Conservation (phyloP, 2,329 filamentous ascomycete genomes). For the Pseudopyricularia javanii region DNA sequence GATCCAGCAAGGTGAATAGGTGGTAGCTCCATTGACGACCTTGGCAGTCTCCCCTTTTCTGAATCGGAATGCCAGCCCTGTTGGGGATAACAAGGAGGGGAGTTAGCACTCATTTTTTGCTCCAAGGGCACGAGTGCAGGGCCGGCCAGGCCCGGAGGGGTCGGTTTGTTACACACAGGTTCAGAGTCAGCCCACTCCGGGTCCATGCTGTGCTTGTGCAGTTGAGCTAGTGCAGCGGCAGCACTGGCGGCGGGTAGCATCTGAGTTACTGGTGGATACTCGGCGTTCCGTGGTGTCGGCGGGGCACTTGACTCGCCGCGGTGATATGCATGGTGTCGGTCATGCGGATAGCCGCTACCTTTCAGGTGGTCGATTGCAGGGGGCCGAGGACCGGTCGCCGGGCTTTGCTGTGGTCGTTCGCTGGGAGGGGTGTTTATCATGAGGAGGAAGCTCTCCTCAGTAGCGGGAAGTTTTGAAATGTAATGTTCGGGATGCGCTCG, state of each 20-base stretch:
- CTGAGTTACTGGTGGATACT: slow-evolving; percentile 47
- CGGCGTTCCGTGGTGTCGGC: slow-evolving; percentile 55
- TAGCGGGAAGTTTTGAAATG: slow-evolving; percentile 93
- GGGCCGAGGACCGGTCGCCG: slow-evolving; percentile 12
- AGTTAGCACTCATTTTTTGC: background rate
- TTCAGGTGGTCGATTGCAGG: slow-evolving; percentile 15
- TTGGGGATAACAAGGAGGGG: background rate
- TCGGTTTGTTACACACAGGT: slow-evolving; percentile 2
- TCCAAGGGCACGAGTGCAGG: background rate
- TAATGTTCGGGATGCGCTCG: slow-evolving; percentile 95
- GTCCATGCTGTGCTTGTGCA: slow-evolving; percentile 64
- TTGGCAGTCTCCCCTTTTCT: slow-evolving; percentile 50
- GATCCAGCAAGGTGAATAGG: slow-evolving; percentile 47
- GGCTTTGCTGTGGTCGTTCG: slow-evolving; percentile 21
- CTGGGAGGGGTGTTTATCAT: slow-evolving; percentile 88
- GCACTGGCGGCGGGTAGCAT: slow-evolving; percentile 61
- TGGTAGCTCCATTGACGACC: slow-evolving; percentile 61
- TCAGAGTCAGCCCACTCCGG: slow-evolving; percentile 58
- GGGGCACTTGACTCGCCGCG: slow-evolving; percentile 54
- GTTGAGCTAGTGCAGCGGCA: slow-evolving; percentile 74
- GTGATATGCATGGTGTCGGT: slow-evolving; percentile 45
- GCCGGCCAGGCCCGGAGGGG: background rate
- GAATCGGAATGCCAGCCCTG: slow-evolving; percentile 63
- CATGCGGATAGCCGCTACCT: slow-evolving; percentile 38
- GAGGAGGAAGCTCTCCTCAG: slow-evolving; percentile 90